Conservation (phyloP, 164 flowering plant genomes). For the Brasenia schreberi region DNA sequence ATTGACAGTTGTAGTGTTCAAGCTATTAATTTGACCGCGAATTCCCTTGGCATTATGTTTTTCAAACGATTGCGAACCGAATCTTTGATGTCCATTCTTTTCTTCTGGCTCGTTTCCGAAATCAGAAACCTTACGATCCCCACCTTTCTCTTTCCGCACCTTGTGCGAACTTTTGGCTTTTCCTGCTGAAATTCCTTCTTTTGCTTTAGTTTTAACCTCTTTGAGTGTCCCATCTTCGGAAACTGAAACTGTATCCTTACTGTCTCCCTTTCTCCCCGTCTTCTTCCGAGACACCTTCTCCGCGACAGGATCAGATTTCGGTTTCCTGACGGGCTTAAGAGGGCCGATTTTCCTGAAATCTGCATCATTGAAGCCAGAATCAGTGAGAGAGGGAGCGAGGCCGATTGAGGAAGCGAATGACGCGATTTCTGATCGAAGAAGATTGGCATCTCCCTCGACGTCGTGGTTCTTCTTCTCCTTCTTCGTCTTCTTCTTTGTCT, state of each 20-base stretch:
- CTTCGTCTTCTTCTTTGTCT: background rate
- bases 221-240: background rate
- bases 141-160: background rate
- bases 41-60: too few species aligned
- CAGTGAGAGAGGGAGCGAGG: conserved; percentile 18
- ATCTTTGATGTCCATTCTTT: background rate
- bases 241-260: background rate
- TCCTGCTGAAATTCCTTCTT: background rate
- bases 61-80: background rate
- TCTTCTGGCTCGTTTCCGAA: background rate
- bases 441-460: conserved; percentile 22
- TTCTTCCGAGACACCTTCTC: background rate
- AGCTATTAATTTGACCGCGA: background rate
- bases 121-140: background rate
- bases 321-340: conserved; percentile 13
- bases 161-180: background rate
- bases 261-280: background rate
- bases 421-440: conserved; percentile 52
- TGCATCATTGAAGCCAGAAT: conserved; percentile 68
- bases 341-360: conserved; percentile 59
- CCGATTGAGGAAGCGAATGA: conserved; percentile 77
- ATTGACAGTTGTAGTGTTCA: background rate
- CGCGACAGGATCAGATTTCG: conserved; percentile 7
- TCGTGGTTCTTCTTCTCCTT: background rate
- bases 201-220: background rate